Evolutionary conservation across 164 flowering plant species (phyloP).

Genomic region (Sedum album): DNA sequence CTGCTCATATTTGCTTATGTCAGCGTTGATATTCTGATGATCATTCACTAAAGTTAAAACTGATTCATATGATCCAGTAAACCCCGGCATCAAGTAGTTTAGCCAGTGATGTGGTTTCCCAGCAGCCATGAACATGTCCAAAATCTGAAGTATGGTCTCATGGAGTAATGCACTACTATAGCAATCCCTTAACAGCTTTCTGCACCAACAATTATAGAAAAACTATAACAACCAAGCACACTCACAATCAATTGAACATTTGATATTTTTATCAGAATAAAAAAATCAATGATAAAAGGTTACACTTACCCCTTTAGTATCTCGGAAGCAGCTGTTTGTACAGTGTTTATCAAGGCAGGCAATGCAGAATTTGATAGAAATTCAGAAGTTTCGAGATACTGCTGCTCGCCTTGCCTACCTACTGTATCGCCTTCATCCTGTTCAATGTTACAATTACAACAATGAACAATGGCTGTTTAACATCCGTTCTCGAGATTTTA

Average conservation of each 20-base stretch:
- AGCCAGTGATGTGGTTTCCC: conserved; percentile 66
- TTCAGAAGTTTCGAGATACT: conserved; percentile 72
- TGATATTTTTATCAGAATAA: background rate
- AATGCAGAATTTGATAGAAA: conserved; percentile 56
- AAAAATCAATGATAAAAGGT: background rate
- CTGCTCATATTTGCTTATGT: conserved; percentile 45
- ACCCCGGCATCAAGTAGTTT: conserved; percentile 61
- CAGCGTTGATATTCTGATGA: conserved; percentile 21
- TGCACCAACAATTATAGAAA: conserved; percentile 23
- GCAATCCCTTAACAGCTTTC: conserved; percentile 68
- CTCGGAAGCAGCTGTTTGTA: conserved; percentile 62
- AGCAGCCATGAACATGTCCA: conserved; percentile 52
- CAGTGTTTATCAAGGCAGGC: conserved; percentile 36
- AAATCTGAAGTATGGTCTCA: conserved; percentile 57
- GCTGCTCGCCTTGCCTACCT: conserved; percentile 54
- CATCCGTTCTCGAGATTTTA: background rate
- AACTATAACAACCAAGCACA: background rate
- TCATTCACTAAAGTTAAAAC: conserved; percentile 20
- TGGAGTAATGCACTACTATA: conserved; percentile 45
- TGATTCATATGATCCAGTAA: conserved; percentile 20
- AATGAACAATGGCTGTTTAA: background rate
- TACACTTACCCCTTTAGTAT: conserved; percentile 61
- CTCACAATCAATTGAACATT: background rate
- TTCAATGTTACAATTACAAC: background rate
- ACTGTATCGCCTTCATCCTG: conserved; percentile 63